These are phyloP conservation scores for Microthyrium microscopicum DNA, from an alignment of 2,329 filamentous ascomycete genomes.

Conservation along the genomic window DNA sequence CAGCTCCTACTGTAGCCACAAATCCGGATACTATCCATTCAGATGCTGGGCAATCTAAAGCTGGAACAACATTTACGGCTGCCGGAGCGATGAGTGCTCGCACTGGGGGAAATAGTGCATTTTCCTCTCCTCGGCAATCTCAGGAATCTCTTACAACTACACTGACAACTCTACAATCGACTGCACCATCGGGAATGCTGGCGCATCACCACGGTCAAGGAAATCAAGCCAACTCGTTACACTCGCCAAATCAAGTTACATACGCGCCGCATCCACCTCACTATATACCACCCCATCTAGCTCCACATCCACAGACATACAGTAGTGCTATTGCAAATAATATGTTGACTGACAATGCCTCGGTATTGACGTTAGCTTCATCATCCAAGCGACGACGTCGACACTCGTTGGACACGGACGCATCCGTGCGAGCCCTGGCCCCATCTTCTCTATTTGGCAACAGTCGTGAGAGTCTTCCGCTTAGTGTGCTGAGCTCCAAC, in stretches of 20 bases:
- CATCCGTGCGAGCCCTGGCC: constrained; percentile 68
- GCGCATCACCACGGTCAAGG: constrained; percentile 25
- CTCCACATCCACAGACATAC: constrained; percentile 51
- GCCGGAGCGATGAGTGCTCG: constrained; percentile 50
- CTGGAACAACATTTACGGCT: constrained; percentile 57
- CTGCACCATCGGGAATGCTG: constrained; percentile 38
- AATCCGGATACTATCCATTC: constrained; percentile 63
- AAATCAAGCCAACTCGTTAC: constrained; percentile 14
- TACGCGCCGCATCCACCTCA: constrained; percentile 50
- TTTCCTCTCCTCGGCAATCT: constrained; percentile 68
- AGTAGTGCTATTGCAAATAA: constrained; percentile 66
- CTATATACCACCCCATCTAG: constrained; percentile 48
- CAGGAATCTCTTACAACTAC: constrained; percentile 69
- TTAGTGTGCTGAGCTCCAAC: constrained; percentile 62
- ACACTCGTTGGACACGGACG: constrained; percentile 70
- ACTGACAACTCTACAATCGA: constrained; percentile 69
- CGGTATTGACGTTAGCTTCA: constrained; percentile 68
- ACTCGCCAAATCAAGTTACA: constrained; percentile 19
- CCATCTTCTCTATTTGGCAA: constrained; percentile 70
- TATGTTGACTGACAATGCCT: constrained; percentile 69
- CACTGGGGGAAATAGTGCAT: constrained; percentile 51
- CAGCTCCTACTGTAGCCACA: constrained; percentile 67
- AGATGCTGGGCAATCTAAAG: constrained; percentile 60
- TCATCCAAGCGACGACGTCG: constrained; percentile 63
- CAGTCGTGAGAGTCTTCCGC: constrained; percentile 60